A percentile compares a stretch with the other conserved stretches of the same genome.
Evolutionary conservation across 1,284 basidiomycete genomes (phyloP).

Genomic region (Ceratobasidium sp.): DNA sequence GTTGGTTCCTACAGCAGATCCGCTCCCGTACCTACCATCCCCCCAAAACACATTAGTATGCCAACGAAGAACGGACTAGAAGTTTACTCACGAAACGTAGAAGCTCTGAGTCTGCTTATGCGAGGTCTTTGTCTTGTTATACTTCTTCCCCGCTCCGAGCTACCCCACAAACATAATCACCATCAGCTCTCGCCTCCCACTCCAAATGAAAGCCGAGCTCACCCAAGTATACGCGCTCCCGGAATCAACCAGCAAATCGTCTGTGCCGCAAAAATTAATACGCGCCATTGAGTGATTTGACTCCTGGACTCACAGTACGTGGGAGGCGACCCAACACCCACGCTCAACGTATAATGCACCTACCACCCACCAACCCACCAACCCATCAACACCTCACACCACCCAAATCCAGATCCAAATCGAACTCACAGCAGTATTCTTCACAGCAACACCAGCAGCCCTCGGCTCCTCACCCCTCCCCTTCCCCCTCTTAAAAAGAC

Average conservation of each 20-base stretch:
- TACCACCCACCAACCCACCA: not conserved
- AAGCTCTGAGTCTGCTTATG: conserved; percentile 19
- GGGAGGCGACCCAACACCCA: conserved; percentile 38
- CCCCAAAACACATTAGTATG: not conserved
- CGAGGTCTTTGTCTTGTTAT: conserved; percentile 31
- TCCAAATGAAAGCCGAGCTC: not conserved
- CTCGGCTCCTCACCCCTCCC: not conserved
- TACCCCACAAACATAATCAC: not conserved
- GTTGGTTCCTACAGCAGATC: conserved; percentile 31
- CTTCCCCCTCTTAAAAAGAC: conserved; percentile 3
- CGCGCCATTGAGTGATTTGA: not conserved
- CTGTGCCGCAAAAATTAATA: conserved; percentile 5
- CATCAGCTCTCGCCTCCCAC: not conserved
- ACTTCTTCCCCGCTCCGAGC: conserved; percentile 33
- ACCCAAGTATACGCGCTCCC: conserved; percentile 44
- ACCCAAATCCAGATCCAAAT: not conserved
- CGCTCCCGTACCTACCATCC: conserved; percentile 27
- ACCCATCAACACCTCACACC: not conserved
- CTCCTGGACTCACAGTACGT: conserved; percentile 23
- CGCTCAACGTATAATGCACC: conserved; percentile 40
- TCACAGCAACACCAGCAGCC: conserved; percentile 10
- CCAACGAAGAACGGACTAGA: not conserved
- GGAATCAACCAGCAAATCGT: conserved; percentile 37
- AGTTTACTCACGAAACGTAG: conserved; percentile 14
- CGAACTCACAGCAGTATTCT: conserved; percentile 37